A percentile compares a stretch with the other conserved stretches of the same genome.
These are phyloP conservation scores for Rhodamnia argentea DNA, from an alignment of 345 rosid species.

Conservation along the genomic window DNA sequence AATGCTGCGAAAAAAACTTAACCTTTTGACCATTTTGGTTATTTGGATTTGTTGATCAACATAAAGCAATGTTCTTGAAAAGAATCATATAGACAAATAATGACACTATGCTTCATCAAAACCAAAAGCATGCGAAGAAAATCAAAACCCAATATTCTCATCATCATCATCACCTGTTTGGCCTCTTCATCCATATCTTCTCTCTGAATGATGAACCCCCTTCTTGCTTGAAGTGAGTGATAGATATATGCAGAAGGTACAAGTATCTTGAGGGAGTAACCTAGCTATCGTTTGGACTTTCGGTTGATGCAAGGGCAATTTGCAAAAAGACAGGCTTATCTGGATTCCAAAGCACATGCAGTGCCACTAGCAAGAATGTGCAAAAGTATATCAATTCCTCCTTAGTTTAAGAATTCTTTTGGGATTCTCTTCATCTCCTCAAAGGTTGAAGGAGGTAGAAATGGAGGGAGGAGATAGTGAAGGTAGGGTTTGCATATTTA, in stretches of 20 bases:
- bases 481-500: conserved; percentile 21
- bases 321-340: conserved; percentile 2
- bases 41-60: background rate
- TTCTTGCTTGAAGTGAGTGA: background rate
- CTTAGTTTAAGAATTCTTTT: conserved; percentile 1
- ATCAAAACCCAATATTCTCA: background rate
- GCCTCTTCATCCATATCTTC: conserved; percentile 60
- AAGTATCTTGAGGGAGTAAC: background rate
- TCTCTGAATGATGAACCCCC: background rate
- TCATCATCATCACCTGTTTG: conserved; percentile 38
- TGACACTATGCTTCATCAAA: background rate
- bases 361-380: conserved; percentile 12
- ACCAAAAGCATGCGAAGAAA: background rate
- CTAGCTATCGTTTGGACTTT: background rate
- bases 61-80: background rate
- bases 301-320: background rate
- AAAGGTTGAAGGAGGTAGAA: background rate
- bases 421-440: conserved; percentile 3
- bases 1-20: background rate
- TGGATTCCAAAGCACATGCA: conserved; percentile 58
- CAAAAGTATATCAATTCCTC: background rate
- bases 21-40: background rate
- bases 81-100: background rate
- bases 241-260: background rate
- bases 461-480: conserved; percentile 9